Conservation (phyloP, 1,284 basidiomycete genomes). For the Grifola frondosa region DNA sequence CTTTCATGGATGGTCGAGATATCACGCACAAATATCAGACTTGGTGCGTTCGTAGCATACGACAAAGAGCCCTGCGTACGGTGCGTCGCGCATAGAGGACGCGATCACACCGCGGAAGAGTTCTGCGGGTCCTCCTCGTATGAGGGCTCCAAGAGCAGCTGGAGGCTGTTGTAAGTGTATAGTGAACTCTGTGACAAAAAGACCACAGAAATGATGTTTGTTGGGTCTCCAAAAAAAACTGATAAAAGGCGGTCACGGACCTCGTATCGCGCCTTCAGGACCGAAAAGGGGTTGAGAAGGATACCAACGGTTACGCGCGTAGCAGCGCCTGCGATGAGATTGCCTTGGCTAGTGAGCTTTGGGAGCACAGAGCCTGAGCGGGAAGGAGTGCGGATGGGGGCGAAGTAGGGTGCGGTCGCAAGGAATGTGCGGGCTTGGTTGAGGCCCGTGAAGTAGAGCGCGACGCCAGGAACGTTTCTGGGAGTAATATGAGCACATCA, state of each 20-base stretch:
- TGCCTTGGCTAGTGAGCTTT: constrained; percentile 77
- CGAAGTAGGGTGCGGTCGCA: constrained; percentile 66
- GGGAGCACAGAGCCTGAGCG: constrained; percentile 62
- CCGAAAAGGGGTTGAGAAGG: constrained; percentile 88
- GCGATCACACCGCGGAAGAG: constrained; percentile 89
- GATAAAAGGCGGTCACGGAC: constrained; percentile 41
- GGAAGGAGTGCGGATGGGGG: constrained; percentile 34
- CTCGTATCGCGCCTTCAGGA: constrained; percentile 95
- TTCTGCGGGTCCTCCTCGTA: constrained; percentile 75
- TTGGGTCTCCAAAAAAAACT: constrained; percentile 3
- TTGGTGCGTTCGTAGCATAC: constrained; percentile 90
- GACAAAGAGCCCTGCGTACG: constrained; percentile 93
- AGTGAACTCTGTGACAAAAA: constrained; percentile 63
- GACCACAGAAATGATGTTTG: background rate
- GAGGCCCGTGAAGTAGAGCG: constrained; percentile 87
- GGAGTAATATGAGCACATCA: background rate
- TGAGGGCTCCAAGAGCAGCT: constrained; percentile 61
- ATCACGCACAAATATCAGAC: constrained; percentile 58
- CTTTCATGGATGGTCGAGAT: too few species aligned
- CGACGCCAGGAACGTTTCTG: constrained; percentile 92
- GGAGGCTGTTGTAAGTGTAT: constrained; percentile 71
- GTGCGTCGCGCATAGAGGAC: constrained; percentile 91
- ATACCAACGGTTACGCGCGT: constrained; percentile 87
- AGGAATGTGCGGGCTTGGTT: constrained; percentile 75
- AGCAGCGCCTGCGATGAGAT: constrained; percentile 87